A percentile compares a stretch with the other conserved stretches of the same genome.
Conservation (phyloP, 1,139 yeast genomes). For the Ashbya aceris region DNA sequence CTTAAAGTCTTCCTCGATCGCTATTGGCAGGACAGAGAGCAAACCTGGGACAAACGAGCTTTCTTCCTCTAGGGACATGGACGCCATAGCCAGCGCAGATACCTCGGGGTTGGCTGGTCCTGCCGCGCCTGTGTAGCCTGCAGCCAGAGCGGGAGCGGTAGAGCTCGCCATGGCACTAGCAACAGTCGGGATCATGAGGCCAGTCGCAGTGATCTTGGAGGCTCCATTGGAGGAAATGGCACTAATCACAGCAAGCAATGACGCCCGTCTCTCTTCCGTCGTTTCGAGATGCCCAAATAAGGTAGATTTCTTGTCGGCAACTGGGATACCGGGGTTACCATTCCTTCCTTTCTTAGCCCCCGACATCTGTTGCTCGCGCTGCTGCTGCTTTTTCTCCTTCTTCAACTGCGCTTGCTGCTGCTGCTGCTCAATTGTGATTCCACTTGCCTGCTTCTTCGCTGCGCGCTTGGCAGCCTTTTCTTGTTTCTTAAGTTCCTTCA, state of each 20-base stretch:
- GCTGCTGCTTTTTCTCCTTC: conserved; percentile 29
- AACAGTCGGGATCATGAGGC: conserved; percentile 25
- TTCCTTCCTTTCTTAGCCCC: conserved; percentile 41
- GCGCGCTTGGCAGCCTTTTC: conserved; percentile 82
- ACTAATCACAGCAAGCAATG: conserved; percentile 33
- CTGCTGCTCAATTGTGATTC: conserved; percentile 29
- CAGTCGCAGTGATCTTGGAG: conserved; percentile 30
- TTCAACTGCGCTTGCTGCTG: conserved; percentile 28
- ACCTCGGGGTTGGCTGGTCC: conserved; percentile 13
- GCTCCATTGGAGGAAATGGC: conserved; percentile 27
- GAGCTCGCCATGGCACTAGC: conserved; percentile 15
- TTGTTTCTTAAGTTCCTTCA: conserved; percentile 77
- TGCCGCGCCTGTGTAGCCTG: conserved; percentile 8
- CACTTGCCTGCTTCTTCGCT: conserved; percentile 30
- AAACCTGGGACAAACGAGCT: conserved; percentile 27
- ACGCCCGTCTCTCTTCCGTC: conserved; percentile 65
- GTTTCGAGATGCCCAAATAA: conserved; percentile 85
- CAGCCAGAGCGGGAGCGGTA: conserved; percentile 6
- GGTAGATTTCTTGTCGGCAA: conserved; percentile 31
- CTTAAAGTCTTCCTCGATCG: conserved; percentile 20
- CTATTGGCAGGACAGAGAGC: conserved; percentile 25
- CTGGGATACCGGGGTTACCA: conserved; percentile 27
- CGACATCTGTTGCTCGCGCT: conserved; percentile 21
- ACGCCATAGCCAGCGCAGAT: conserved; percentile 21
- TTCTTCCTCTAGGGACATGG: conserved; percentile 23